Evolutionary conservation across 768 basidiomycete genomes (phyloP).

Genomic region (Hemileccinum impolitum): DNA sequence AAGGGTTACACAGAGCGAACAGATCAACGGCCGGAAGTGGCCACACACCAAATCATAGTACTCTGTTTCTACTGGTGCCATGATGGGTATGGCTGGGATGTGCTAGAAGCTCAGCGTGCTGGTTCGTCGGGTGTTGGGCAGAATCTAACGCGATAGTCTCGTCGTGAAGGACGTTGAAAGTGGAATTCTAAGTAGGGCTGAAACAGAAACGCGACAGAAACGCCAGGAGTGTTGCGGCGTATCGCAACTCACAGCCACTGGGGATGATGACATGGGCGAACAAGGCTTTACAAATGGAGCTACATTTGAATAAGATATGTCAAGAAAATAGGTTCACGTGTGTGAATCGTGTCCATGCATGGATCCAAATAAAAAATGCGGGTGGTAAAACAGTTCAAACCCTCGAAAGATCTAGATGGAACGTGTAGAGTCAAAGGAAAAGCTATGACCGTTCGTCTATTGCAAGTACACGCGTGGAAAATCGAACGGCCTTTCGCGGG

Average conservation of each 20-base stretch:
- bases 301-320: conserved; percentile 31
- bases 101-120: not conserved
- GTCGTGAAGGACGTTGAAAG: conserved; percentile 1
- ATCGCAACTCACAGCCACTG: conserved; percentile 28
- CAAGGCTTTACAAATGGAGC: conserved; percentile 14
- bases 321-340: conserved; percentile 23
- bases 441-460: conserved; percentile 21
- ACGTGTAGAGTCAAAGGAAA: conserved; percentile 2
- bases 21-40: not conserved
- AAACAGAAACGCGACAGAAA: conserved; percentile 6
- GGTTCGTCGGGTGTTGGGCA: not conserved
- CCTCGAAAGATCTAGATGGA: conserved; percentile 1
- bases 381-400: conserved; percentile 15
- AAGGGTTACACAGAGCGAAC: not conserved
- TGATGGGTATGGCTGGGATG: conserved; percentile 24
- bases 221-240: not conserved
- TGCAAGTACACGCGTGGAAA: conserved; percentile 45
- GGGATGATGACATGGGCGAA: conserved; percentile 17
- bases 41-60: conserved; percentile 78
- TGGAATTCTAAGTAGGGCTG: not conserved
- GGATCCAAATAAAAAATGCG: conserved; percentile 22
- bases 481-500: conserved; percentile 60
- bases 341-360: conserved; percentile 15
- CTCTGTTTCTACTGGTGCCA: conserved; percentile 89
- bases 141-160: not conserved